These are phyloP conservation scores for Rhodosporidiobolus odoratus DNA, from an alignment of 768 basidiomycete species.

Conservation along the genomic window DNA sequence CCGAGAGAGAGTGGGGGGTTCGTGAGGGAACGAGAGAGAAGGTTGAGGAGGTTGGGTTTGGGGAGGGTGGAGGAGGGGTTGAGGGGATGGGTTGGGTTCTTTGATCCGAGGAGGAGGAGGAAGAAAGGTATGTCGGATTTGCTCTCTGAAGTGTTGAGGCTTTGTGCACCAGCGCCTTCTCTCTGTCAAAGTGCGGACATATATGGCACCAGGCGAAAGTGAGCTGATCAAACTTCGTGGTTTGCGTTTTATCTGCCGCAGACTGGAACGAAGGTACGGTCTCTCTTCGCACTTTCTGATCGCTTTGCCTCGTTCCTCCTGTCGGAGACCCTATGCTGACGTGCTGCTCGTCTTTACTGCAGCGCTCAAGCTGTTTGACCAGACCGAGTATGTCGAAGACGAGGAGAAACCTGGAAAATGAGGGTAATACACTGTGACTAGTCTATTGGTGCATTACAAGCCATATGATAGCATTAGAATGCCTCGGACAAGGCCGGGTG, in stretches of 20 bases:
- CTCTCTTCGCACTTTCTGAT: too few relatives aligned
- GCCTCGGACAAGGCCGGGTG: too few relatives aligned
- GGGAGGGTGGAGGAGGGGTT: conserved; percentile 12
- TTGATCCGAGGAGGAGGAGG: conserved; percentile 26
- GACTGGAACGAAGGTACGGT: conserved; percentile 35
- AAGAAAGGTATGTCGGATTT: conserved; percentile 30
- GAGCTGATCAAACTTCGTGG: too few relatives aligned
- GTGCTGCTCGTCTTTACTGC: background rate
- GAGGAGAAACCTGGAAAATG: background rate
- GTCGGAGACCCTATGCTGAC: accelerated
- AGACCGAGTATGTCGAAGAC: conserved; percentile 27
- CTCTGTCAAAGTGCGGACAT: too few relatives aligned
- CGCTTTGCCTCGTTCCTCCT: too few relatives aligned
- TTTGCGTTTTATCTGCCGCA: background rate
- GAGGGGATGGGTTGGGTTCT: conserved; percentile 20
- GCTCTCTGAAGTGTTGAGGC: too few relatives aligned
- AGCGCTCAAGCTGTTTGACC: conserved; percentile 31
- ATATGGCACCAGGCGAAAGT: too few relatives aligned
- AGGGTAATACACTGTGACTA: background rate
- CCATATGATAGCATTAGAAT: too few relatives aligned
- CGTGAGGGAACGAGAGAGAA: conserved; percentile 11
- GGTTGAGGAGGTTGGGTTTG: conserved; percentile 22
- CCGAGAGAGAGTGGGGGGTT: conserved; percentile 27
- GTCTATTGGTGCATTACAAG: too few relatives aligned
- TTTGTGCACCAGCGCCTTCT: too few relatives aligned